Base-by-base conservation (phyloP, 176 grass and related monocot species). In the Phoenix dactylifera region DNA sequence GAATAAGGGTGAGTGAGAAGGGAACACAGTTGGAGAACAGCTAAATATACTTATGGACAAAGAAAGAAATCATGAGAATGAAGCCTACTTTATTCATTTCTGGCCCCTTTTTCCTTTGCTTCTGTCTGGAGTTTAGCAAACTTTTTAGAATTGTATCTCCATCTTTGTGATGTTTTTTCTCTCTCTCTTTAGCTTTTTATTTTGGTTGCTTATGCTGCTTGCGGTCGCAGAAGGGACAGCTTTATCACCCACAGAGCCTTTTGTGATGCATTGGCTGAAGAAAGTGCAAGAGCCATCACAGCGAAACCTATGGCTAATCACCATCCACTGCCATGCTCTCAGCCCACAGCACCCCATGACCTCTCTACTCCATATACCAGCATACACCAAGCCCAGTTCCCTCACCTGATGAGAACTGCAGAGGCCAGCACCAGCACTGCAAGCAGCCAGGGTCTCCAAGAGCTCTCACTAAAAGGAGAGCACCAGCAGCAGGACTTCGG, bases 241-340 rank as follows among this genome's bases (percentile, higher is more conserved):
- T 59, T 59, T 17, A 30, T 59, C 57, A 59, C 57, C 23, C 57
- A 59, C 57, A 59, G 57, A 26, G 57, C 57, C 4, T 59, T 59
- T 24, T 59, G 57, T 26, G 57, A 59, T 59, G 57, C 57, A 59
- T 26, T 59, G 57, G 57, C 57, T 26, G 57, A 59, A 26, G 57
- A 59, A 24, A 59, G 24, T 7, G 25, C 57, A 59, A 59, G 57
- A 26, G 57, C 15, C 12, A 17, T 26, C 22, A 59, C 57, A 30
- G 25, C 12, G 15, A 59, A 59, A 25, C 57, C 15, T 24, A 24
- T 26, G 24, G 57, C 14, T 59, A 3, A 44, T 44, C 35, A 44
- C 35, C 35, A 44, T 44, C 35, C 9, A 12, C 57, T 59, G 16
- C 15, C 30, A 25, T 26, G 24, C 57, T 9, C 57, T 30, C 57